phyloP scores from a whole-genome alignment of 345 rosid species.

The Populus ilicifolia region DNA sequence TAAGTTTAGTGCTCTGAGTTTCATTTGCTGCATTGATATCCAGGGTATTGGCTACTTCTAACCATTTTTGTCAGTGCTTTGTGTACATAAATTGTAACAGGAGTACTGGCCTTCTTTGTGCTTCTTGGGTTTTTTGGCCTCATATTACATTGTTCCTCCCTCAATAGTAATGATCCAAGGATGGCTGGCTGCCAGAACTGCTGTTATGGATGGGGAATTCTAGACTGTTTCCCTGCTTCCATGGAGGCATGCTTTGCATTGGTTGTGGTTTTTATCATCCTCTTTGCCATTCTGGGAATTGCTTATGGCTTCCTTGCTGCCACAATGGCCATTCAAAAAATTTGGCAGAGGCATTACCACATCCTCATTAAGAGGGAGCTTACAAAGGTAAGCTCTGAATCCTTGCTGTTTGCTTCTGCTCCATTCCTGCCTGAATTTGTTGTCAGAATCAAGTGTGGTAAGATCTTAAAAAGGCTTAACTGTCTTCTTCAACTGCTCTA shows the following conservation, averaged over 20 bases:
- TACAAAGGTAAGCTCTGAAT: slow-evolving; percentile 47
- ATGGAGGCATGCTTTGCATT: slow-evolving; percentile 94
- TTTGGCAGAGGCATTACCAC: slow-evolving; percentile 96
- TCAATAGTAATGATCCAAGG: slow-evolving; percentile 72
- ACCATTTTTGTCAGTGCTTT: slow-evolving; percentile 7
- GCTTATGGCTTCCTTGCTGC: slow-evolving; percentile 96
- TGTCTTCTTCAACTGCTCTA: neutral
- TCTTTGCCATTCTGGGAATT: slow-evolving; percentile 81
- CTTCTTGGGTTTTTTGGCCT: slow-evolving; percentile 85
- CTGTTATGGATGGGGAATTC: slow-evolving; percentile 96
- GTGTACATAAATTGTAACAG: slow-evolving; percentile 31
- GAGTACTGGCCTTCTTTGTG: slow-evolving; percentile 83
- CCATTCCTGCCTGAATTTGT: neutral
- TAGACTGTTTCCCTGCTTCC: slow-evolving; percentile 94
- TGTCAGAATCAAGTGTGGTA: neutral
- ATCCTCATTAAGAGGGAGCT: slow-evolving; percentile 90
- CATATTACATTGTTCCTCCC: slow-evolving; percentile 76
- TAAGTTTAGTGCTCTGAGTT: neutral
- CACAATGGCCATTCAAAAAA: slow-evolving; percentile 87
- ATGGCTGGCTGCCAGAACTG: slow-evolving; percentile 96
- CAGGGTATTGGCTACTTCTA: neutral
- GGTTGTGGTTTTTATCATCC: slow-evolving; percentile 74
- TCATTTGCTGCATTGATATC: neutral
- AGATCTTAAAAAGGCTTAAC: neutral
- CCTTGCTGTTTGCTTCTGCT: neutral